Base-by-base conservation (phyloP, 2,329 filamentous ascomycete species). In the Cercospora zeae-maydis region DNA sequence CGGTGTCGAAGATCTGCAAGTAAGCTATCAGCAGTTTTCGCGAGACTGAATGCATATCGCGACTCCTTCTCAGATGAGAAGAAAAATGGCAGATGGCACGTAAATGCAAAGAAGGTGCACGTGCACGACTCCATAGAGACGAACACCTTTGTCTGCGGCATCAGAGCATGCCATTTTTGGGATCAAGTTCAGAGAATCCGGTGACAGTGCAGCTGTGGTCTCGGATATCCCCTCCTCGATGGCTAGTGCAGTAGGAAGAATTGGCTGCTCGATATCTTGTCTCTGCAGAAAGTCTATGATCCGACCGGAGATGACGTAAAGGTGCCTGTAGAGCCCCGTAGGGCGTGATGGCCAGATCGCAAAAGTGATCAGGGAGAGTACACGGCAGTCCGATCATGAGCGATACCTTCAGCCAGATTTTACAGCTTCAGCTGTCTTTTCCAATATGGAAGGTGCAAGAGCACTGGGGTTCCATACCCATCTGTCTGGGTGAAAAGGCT, bases 71-170 rank as follows among this genome's bases (percentile, higher is more conserved):
- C 71, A 0, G 74, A 74, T 56, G 75, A 76, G 24, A 78, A 71
- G 71, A 82, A 77, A 59, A 80, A 80, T 0, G 79, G 79, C 3
- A 82, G 72, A 62, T 81, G 78, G 78, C 11, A 80, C 72, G 62
- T 80, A 79, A 14, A 79, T 72, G 42, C 77, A 73, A 36, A 80
- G 75, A 63, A 81, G 78, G 54, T 79, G 78, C 67, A 76, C 81
- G 8, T 66, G 63, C 11, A 63, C 34, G 6, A 61, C 27, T 16
- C 62, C 59, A 53, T 66, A 66, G 6, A 66, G 62, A 24, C 62
- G 55, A 3, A 55, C 63, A 19, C 34, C 51, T 53, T 66, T 63
- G n/a, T 67, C 63, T 1, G 33, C 19, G 4, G 24, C 19, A 49
- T 65, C 55, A 14, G 30, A 19, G 49, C 58, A 63, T 16, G 34